Evolutionary conservation across 2,329 filamentous ascomycete genomes (phyloP).

Genomic region (Fusarium miscanthi): DNA sequence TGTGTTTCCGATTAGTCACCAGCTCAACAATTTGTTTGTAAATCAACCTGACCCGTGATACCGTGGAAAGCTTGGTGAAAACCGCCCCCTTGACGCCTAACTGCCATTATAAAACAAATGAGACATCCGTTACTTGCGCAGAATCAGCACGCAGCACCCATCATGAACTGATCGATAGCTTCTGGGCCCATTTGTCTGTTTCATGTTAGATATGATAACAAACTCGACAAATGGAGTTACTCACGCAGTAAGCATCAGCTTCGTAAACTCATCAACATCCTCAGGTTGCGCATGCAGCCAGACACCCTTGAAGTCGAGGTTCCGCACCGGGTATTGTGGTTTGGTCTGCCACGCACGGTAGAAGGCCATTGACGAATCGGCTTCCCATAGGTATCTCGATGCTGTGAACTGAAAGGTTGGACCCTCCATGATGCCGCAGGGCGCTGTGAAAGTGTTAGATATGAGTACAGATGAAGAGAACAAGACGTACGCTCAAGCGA

Average conservation of each 20-base stretch:
- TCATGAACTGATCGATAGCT: constrained; percentile 52
- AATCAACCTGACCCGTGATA: background rate
- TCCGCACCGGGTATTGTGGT: constrained; percentile 51
- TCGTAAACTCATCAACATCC: constrained; percentile 56
- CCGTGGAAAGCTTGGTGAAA: background rate
- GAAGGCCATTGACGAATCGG: constrained; percentile 54
- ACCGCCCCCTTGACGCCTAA: background rate
- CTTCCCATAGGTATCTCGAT: constrained; percentile 58
- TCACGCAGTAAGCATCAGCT: constrained; percentile 52
- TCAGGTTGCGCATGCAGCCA: constrained; percentile 52
- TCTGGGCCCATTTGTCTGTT: constrained; percentile 51
- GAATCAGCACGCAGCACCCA: constrained; percentile 42
- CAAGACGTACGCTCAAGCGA: constrained; percentile 46
- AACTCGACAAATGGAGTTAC: constrained; percentile 21
- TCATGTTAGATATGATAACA: background rate
- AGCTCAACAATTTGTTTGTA: background rate
- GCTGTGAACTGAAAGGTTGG: constrained; percentile 48
- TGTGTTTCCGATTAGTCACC: background rate
- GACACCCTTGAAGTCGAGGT: constrained; percentile 51
- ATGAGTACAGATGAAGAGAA: background rate
- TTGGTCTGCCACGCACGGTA: constrained; percentile 58
- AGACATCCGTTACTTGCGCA: background rate
- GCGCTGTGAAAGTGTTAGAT: constrained; percentile 24
- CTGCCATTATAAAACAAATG: background rate
- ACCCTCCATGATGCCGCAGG: constrained; percentile 30